Evolutionary conservation across 805 yeast genomes (phyloP).

Genomic region (Saccharomyces eubayanus): DNA sequence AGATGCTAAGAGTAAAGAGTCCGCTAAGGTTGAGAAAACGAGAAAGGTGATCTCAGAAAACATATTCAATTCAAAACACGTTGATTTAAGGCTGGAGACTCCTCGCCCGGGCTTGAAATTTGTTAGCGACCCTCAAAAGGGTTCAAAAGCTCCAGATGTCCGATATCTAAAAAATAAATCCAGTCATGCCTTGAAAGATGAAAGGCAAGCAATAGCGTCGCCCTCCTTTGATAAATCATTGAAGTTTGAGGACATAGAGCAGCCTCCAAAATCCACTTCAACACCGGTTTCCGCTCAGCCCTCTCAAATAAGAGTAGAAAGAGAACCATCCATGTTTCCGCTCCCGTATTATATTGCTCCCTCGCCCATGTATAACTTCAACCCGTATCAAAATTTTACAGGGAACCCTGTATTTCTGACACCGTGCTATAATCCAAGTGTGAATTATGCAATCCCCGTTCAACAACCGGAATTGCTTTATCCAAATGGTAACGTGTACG

Average conservation of each 20-base stretch:
- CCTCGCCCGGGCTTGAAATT: conserved; percentile 1
- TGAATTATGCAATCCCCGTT: neutral
- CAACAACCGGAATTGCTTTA: neutral
- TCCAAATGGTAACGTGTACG: neutral
- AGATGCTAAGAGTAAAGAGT: neutral
- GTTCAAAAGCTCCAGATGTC: neutral
- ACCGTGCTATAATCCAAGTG: neutral
- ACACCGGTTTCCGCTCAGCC: conserved; percentile 13
- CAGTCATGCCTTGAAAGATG: neutral
- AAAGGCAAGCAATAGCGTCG: neutral
- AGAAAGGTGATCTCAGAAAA: conserved; percentile 1
- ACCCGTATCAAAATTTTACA: neutral
- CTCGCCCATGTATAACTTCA: neutral
- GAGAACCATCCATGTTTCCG: neutral
- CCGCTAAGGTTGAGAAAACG: neutral
- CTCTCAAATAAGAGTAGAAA: neutral
- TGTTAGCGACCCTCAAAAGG: neutral
- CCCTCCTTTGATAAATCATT: conserved; percentile 14
- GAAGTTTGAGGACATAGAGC: conserved; percentile 22
- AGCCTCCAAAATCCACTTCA: conserved; percentile 28
- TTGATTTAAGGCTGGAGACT: conserved; percentile 5
- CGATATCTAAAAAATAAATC: neutral
- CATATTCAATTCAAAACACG: conserved; percentile 9
- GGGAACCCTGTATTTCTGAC: neutral
- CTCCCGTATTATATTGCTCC: neutral